Conservation (phyloP, 768 basidiomycete genomes). For the Pleurotus giganteus region DNA sequence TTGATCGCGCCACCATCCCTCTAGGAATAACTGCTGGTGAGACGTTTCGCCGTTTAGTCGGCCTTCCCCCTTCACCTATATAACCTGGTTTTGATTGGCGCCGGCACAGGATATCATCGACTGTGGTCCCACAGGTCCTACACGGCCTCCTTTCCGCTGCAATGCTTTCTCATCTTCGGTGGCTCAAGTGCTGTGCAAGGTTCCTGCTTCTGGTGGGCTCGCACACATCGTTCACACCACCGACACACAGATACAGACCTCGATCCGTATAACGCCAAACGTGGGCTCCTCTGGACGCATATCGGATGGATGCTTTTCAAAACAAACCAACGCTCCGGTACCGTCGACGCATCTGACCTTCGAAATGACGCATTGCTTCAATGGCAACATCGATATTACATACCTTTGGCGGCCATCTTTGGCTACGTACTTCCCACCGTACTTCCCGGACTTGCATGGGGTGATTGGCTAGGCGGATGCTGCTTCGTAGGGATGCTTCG, state of each 20-base stretch:
- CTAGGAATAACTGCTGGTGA: slow-evolving; percentile 49
- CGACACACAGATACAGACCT: slow-evolving; percentile 84
- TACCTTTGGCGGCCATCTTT: slow-evolving; percentile 58
- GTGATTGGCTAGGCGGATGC: slow-evolving; percentile 76
- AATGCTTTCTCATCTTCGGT: slow-evolving; percentile 66
- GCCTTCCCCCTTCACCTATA: background rate
- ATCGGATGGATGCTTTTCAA: slow-evolving; percentile 85
- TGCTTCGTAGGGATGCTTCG: slow-evolving; percentile 74
- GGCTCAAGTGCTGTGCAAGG: slow-evolving; percentile 86
- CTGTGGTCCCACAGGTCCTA: slow-evolving; percentile 87
- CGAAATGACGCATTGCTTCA: slow-evolving; percentile 65
- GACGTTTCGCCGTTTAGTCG: slow-evolving; percentile 5
- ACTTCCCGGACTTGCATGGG: slow-evolving; percentile 70
- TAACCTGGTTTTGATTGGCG: slow-evolving; percentile 5
- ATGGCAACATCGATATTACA: slow-evolving; percentile 78
- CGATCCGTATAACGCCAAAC: slow-evolving; percentile 80
- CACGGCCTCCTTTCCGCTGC: slow-evolving; percentile 70
- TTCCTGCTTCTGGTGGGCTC: slow-evolving; percentile 86
- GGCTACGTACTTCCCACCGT: slow-evolving; percentile 68
- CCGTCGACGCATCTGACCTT: slow-evolving; percentile 72
- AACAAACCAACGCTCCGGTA: slow-evolving; percentile 66
- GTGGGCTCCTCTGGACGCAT: slow-evolving; percentile 78
- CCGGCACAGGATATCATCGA: slow-evolving; percentile 66
- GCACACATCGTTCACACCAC: slow-evolving; percentile 81
- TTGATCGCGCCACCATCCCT: slow-evolving; percentile 10